Conservation (phyloP, 139 green algal species). For the Nannochloris sp. region DNA sequence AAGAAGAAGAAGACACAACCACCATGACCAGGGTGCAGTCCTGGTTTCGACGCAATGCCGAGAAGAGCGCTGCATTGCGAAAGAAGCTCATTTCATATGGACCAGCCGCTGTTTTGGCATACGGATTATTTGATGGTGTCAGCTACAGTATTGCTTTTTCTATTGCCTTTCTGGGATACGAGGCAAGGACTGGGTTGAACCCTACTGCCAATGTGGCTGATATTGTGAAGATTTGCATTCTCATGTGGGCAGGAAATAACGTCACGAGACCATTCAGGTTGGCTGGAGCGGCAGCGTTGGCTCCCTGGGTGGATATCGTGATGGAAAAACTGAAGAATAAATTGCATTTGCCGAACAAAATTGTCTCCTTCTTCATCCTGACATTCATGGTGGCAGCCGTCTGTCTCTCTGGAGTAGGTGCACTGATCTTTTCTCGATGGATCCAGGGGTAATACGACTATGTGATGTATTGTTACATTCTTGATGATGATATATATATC, state of each 20-base stretch:
- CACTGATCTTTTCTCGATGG: conserved; percentile 25
- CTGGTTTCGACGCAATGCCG: conserved; percentile 16
- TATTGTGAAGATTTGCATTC: conserved; percentile 32
- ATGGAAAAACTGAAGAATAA: conserved; percentile 22
- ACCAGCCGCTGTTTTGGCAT: conserved; percentile 22
- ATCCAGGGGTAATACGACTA: neutral
- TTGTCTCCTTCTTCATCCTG: conserved; percentile 18
- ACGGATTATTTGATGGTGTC: conserved; percentile 17
- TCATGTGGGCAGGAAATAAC: conserved; percentile 36
- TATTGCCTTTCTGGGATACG: conserved; percentile 26
- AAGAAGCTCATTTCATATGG: conserved; percentile 15
- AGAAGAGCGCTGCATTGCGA: conserved; percentile 3
- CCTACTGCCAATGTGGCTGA: conserved; percentile 27
- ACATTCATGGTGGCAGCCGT: conserved; percentile 7
- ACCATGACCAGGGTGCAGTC: neutral
- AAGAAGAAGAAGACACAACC: too few species aligned
- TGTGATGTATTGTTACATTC: neutral
- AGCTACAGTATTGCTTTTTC: conserved; percentile 30
- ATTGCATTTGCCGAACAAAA: conserved; percentile 16
- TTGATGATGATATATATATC: neutral
- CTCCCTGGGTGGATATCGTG: conserved; percentile 26
- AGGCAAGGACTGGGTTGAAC: conserved; percentile 29
- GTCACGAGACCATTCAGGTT: conserved; percentile 30
- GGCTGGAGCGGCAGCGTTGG: conserved; percentile 24
- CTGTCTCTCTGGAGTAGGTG: conserved; percentile 20